Base-by-base conservation (phyloP, 2,329 filamentous ascomycete genomes). In the Talaromyces funiculosus region DNA sequence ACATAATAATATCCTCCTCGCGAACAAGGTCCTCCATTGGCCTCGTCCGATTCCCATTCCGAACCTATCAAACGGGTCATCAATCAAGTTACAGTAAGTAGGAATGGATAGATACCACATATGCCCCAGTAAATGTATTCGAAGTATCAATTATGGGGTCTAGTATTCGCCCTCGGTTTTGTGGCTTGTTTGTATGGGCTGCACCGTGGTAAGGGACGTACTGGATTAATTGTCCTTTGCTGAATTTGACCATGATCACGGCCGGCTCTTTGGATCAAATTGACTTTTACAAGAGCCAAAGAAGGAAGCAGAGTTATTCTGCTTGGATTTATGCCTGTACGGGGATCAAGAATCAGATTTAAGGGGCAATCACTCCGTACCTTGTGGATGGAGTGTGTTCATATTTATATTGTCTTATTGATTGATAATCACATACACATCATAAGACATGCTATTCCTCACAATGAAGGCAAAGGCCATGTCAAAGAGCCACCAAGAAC, bases 81-180 rank as follows among this genome's bases (percentile, higher is more conserved):
- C 4, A 8, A 10, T 33, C 12, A 7, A 33, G 7, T 33, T 10
- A 33, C 4, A n/a, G n/a, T 12, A 3, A 7, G 2, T 53, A n/a
- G 10, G 29, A 38, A 26, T 16, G 31, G 6, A 31, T 24, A 59
- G 16, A 33, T 53, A 61, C 59, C 53, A 61, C n/a, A 33, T 61
- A 61, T 53, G 59, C 59, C 20, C 59, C 59, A 4, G 59, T 61
- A 20, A 61, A 61, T 3, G 60, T 53, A 47, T 61, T 61, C 12
- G 60, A 57, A 40, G 55, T 58, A 54, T 61, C 60, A 31, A 61
- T 35, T 10, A 61, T 58, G 26, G 60, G 47, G 20, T 61, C 60
- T 43, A 61, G 16, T 42, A 61, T 54, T 38, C 55, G 60, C 18
- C 54, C 53, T n/a, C 40, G 37, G 42, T 54, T 33, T 51, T 54